Evolutionary conservation across 352 stramenopile species (phyloP).

Genomic region (Blastocystis sp.): DNA sequence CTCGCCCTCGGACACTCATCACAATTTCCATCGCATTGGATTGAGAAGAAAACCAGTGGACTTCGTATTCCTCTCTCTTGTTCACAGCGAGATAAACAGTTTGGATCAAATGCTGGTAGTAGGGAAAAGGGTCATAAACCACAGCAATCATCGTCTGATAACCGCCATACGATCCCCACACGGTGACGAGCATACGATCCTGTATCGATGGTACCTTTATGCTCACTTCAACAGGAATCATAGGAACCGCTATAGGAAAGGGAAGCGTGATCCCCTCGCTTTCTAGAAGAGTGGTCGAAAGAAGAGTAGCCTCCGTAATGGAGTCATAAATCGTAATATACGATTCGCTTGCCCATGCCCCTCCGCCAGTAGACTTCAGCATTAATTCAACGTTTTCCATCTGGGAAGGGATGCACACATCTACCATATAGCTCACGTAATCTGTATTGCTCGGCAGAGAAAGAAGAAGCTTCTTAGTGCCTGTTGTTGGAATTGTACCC

Average conservation of each 20-base stretch:
- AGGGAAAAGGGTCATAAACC: conserved; percentile 22
- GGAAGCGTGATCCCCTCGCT: neutral
- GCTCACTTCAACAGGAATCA: neutral
- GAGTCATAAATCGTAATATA: conserved; percentile 23
- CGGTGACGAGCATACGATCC: conserved; percentile 1
- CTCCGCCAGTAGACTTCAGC: neutral
- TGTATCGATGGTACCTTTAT: neutral
- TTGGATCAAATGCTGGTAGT: conserved; percentile 26
- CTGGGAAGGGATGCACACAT: conserved; percentile 6
- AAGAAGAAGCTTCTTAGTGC: neutral
- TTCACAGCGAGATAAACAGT: neutral
- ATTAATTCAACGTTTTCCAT: neutral
- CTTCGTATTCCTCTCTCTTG: neutral
- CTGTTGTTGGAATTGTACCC: neutral
- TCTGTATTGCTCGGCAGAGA: neutral
- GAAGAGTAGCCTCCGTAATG: neutral
- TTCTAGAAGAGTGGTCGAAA: neutral
- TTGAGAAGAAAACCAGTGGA: neutral
- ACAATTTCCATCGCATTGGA: neutral
- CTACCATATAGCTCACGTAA: conserved; percentile 17
- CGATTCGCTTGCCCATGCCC: neutral
- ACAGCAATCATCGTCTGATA: conserved; percentile 1
- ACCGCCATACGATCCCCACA: neutral
- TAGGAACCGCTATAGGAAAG: neutral
- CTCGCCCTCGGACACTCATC: neutral